These are phyloP conservation scores for Aspergillus calidoustus DNA, from an alignment of 2,329 filamentous ascomycete species.

Conservation along the genomic window DNA sequence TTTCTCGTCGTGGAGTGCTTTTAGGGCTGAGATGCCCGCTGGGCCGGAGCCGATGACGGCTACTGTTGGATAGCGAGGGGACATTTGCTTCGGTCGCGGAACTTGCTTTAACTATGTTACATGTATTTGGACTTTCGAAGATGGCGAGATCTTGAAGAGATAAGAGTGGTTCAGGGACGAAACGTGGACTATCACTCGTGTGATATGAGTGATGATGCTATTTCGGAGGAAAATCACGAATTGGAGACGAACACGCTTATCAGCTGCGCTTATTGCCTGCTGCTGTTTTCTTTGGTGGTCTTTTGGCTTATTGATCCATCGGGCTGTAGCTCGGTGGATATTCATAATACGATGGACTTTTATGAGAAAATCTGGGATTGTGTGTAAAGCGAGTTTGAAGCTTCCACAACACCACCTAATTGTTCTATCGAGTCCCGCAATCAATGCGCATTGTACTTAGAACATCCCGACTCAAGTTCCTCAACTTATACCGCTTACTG, in stretches of 20 bases:
- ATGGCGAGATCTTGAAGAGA: neutral
- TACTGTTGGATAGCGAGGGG: constrained; percentile 14
- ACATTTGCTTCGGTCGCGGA: constrained; percentile 1
- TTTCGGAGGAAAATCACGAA: constrained; percentile 12
- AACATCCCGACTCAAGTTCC: no score
- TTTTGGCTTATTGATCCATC: neutral
- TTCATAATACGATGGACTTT: neutral
- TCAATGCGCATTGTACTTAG: no score
- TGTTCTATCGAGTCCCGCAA: no score
- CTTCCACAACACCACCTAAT: no score
- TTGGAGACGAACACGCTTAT: constrained; percentile 1
- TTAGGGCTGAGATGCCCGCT: constrained; percentile 18
- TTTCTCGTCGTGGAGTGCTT: constrained; percentile 37
- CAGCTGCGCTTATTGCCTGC: neutral
- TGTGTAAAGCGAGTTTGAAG: no score
- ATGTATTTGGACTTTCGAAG: no score
- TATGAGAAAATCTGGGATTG: neutral
- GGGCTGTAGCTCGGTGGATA: neutral
- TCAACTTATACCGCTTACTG: no score
- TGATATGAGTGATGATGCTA: constrained; percentile 11
- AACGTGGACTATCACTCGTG: neutral
- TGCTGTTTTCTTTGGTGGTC: neutral
- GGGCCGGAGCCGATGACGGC: constrained; percentile 19
- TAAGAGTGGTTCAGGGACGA: neutral
- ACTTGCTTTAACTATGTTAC: neutral